phyloP scores from a whole-genome alignment of 768 basidiomycete genomes.

The Hortiboletus flavorubellus region DNA sequence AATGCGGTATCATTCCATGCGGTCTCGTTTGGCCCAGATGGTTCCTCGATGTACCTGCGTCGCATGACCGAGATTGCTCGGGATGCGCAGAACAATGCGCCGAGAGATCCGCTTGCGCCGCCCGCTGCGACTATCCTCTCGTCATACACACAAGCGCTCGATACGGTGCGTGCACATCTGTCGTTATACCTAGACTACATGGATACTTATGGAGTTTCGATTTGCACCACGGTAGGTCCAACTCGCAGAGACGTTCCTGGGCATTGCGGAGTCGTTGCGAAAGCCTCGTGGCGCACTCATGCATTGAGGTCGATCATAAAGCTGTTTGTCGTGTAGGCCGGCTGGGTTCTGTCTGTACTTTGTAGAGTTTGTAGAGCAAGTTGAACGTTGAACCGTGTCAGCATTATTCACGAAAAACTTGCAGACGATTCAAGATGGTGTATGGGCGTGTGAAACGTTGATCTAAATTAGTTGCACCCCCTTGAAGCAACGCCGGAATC shows the following conservation, averaged over 20 bases:
- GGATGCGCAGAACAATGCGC: slow-evolving; percentile 44
- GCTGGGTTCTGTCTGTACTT: too few species aligned
- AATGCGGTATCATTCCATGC: slow-evolving; percentile 57
- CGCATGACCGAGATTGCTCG: slow-evolving; percentile 53
- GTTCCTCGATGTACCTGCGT: slow-evolving; percentile 29
- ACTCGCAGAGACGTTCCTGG: slow-evolving; percentile 56
- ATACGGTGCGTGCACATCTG: slow-evolving; percentile 38
- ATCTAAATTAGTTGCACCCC: too few species aligned
- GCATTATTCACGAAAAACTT: too few species aligned
- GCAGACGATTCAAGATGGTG: too few species aligned
- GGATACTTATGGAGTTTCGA: background rate
- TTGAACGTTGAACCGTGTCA: too few species aligned
- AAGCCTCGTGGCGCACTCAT: slow-evolving; percentile 53
- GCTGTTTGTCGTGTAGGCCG: too few species aligned
- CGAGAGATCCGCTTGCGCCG: slow-evolving; percentile 38
- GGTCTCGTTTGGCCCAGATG: slow-evolving; percentile 49
- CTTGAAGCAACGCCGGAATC: too few species aligned
- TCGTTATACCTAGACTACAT: background rate
- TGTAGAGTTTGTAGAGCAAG: too few species aligned
- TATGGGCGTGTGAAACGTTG: too few species aligned
- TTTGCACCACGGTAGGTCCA: slow-evolving; percentile 39
- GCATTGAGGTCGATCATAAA: slow-evolving; percentile 13
- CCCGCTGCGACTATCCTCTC: slow-evolving; percentile 36
- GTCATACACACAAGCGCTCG: slow-evolving; percentile 47
- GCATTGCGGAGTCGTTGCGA: slow-evolving; percentile 53